Conservation (phyloP, 129 eudicot genomes). For the Glebionis coronaria region DNA sequence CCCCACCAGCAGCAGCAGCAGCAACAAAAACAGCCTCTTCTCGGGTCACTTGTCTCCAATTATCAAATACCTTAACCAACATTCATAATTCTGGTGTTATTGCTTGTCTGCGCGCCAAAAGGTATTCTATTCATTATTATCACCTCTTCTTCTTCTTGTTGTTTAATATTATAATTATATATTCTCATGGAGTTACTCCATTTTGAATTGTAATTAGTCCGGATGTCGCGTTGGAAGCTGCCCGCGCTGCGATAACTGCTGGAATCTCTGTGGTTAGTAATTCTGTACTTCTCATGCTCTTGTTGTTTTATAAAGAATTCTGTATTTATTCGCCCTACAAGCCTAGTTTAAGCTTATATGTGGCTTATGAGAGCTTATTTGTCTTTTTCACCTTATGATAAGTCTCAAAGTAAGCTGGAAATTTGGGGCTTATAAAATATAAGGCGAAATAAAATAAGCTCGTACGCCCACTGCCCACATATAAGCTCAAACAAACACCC, state of each 20-base stretch:
- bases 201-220: slow-evolving; percentile 30
- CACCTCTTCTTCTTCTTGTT: neutral
- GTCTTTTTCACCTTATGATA: too few species aligned
- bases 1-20: too few species aligned
- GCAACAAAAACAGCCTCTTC: too few species aligned
- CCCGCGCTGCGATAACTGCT: slow-evolving; percentile 68
- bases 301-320: neutral
- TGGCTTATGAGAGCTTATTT: too few species aligned
- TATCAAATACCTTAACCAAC: slow-evolving; percentile 10
- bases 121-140: slow-evolving; percentile 37
- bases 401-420: too few species aligned
- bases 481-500: too few species aligned
- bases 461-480: too few species aligned
- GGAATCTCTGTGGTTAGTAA: slow-evolving; percentile 75
- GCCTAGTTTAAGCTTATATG: too few species aligned
- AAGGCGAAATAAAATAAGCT: too few species aligned
- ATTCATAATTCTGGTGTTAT: slow-evolving; percentile 52
- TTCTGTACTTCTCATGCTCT: neutral
- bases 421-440: too few species aligned
- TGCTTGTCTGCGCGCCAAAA: slow-evolving; percentile 75
- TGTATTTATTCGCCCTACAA: neutral
- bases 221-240: slow-evolving; percentile 82
- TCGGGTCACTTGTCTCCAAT: too few species aligned
- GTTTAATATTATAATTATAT: neutral
- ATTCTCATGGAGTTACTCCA: neutral